Percentiles rank a stretch among this genome's conserved stretches.
Evolutionary conservation across 495 filamentous ascomycete genomes (phyloP).

Genomic region (Thermothielavioides terrestris): DNA sequence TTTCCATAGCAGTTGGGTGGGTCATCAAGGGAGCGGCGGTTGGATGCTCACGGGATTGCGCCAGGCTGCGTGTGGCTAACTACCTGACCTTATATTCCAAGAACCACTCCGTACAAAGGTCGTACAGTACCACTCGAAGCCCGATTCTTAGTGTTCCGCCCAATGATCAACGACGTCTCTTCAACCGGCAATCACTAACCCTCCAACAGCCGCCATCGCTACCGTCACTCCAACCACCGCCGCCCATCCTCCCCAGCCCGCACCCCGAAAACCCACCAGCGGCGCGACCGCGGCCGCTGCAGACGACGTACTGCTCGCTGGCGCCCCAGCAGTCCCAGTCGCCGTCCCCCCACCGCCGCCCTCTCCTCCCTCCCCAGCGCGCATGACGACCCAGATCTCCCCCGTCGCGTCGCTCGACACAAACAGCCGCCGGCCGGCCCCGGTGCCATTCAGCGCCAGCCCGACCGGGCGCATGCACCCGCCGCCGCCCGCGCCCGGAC

Average conservation of each 20-base stretch:
- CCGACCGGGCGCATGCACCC: conserved; percentile 52
- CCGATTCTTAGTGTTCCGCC: no score
- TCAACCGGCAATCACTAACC: background rate
- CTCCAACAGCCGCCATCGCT: conserved; percentile 2
- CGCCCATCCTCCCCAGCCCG: conserved; percentile 3
- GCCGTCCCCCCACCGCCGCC: background rate
- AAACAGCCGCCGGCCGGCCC: conserved; percentile 43
- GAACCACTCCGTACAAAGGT: no score
- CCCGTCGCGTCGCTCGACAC: conserved; percentile 50
- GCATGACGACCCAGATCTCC: conserved; percentile 47
- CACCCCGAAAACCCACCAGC: background rate
- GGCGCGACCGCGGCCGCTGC: background rate
- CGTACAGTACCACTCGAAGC: no score
- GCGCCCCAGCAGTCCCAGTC: background rate
- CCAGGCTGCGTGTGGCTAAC: no score
- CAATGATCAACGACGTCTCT: no score
- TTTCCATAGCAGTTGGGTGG: no score
- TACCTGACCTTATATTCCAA: background rate
- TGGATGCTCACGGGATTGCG: no score
- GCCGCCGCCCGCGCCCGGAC: background rate
- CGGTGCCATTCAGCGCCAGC: conserved; percentile 37
- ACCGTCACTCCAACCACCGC: conserved; percentile 3
- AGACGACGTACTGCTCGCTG: background rate
- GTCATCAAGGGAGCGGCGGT: no score
- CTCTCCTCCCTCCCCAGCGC: background rate